These are phyloP conservation scores for Ophiostoma sp. DNA, from an alignment of 2,329 filamentous ascomycete genomes.

Conservation along the genomic window DNA sequence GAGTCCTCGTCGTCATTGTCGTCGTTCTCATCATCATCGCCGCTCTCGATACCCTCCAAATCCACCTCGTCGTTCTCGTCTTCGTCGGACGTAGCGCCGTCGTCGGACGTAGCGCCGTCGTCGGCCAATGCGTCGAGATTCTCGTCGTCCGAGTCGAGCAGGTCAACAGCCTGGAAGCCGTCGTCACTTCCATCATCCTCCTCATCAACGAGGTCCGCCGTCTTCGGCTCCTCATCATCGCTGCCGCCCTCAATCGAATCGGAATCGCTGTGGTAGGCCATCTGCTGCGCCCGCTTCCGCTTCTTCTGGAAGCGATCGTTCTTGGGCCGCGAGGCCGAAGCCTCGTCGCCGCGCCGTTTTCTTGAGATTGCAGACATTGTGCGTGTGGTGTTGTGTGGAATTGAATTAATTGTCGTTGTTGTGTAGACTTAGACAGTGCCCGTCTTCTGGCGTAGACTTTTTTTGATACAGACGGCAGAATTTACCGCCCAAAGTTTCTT, in stretches of 20 bases:
- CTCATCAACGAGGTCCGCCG: slow-evolving; percentile 42
- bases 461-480: slow-evolving; percentile 19
- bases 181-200: slow-evolving; percentile 42
- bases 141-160: slow-evolving; percentile 59
- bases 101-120: slow-evolving; percentile 48
- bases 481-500: slow-evolving; percentile 5
- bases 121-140: slow-evolving; percentile 56
- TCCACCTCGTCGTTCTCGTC: slow-evolving; percentile 38
- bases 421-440: background rate
- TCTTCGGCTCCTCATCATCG: slow-evolving; percentile 42
- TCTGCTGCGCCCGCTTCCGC: slow-evolving; percentile 47
- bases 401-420: background rate
- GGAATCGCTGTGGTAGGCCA: slow-evolving; percentile 51
- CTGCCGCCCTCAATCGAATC: slow-evolving; percentile 41
- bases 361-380: slow-evolving; percentile 17
- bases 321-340: background rate
- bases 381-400: background rate
- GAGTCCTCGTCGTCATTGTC: slow-evolving; percentile 44
- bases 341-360: slow-evolving; percentile 24
- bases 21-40: slow-evolving; percentile 34
- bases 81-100: slow-evolving; percentile 36
- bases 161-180: slow-evolving; percentile 52
- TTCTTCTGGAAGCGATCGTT: slow-evolving; percentile 43
- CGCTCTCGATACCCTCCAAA: background rate
- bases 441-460: slow-evolving; percentile 5